Evolutionary conservation across 192 early-diverging fungal species (phyloP).

Genomic region (Backusella australiensis): DNA sequence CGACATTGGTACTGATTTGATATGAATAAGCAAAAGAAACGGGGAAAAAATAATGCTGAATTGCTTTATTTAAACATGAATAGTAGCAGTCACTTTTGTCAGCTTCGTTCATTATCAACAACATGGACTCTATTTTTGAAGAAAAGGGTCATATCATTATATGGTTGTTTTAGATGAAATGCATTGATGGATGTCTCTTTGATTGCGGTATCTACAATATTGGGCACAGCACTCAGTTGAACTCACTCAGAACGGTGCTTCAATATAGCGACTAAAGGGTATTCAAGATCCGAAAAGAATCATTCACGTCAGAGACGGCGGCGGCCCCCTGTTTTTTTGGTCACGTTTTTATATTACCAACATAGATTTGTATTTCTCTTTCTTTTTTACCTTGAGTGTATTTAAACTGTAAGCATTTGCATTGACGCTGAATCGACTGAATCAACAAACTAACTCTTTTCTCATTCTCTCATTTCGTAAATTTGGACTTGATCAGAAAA

Average conservation of each 20-base stretch:
- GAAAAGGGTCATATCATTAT: too few relatives aligned
- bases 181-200: too few relatives aligned
- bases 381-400: neutral
- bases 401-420: conserved; percentile 2
- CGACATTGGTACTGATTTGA: neutral
- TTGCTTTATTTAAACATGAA: neutral
- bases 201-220: neutral
- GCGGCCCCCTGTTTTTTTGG: conserved; percentile 10
- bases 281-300: neutral
- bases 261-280: neutral
- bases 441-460: neutral
- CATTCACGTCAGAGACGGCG: conserved; percentile 1
- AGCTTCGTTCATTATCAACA: too few relatives aligned
- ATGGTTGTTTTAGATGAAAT: too few relatives aligned
- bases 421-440: neutral
- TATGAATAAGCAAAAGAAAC: neutral
- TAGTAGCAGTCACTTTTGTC: neutral
- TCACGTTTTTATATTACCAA: conserved; percentile 5
- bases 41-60: neutral
- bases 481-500: conserved; percentile 1
- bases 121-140: too few relatives aligned
- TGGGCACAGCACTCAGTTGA: too few relatives aligned
- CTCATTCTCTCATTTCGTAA: neutral
- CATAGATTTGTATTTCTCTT: conserved; percentile 1
- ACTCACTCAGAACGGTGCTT: neutral